Percentiles rank a stretch among this genome's conserved stretches.
Evolutionary conservation across 148 eudicot species (phyloP).

Genomic region (Silene latifolia): DNA sequence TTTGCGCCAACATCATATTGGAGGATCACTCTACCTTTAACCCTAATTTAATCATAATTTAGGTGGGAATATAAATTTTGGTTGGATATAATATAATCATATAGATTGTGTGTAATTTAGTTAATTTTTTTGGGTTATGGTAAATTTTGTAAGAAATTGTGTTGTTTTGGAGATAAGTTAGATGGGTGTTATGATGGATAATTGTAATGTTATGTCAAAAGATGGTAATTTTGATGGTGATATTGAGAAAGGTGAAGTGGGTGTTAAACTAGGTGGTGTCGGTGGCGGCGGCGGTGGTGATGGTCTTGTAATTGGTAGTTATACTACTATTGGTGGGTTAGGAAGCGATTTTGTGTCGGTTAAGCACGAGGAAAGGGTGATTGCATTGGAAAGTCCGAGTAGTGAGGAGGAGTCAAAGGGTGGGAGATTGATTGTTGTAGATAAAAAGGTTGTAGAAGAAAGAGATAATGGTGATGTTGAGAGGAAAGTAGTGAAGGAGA

Average conservation of each 20-base stretch:
- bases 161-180: slow-evolving; percentile 11
- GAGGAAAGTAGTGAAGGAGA: slow-evolving; percentile 43
- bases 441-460: slow-evolving; percentile 31
- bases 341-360: slow-evolving; percentile 23
- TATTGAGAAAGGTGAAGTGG: slow-evolving; percentile 50
- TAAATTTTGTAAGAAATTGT: slow-evolving; percentile 3
- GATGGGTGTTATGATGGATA: slow-evolving; percentile 39
- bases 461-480: slow-evolving; percentile 30
- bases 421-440: slow-evolving; percentile 32
- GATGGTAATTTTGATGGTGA: slow-evolving; percentile 37
- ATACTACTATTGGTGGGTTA: slow-evolving; percentile 11
- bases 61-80: slow-evolving; percentile 18
- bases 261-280: slow-evolving; percentile 5
- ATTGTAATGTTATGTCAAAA: slow-evolving; percentile 29
- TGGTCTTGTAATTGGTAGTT: not conserved
- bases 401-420: slow-evolving; percentile 27
- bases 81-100: slow-evolving; percentile 13
- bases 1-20: slow-evolving; percentile 15
- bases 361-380: slow-evolving; percentile 31
- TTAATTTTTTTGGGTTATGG: slow-evolving; percentile 3
- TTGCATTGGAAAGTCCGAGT: slow-evolving; percentile 1
- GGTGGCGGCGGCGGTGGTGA: too few species aligned
- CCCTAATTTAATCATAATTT: not conserved
- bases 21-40: not conserved
- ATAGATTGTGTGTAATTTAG: not conserved